Base-by-base conservation (phyloP, 257 asterid genomes). In the Verbascum thapsus region DNA sequence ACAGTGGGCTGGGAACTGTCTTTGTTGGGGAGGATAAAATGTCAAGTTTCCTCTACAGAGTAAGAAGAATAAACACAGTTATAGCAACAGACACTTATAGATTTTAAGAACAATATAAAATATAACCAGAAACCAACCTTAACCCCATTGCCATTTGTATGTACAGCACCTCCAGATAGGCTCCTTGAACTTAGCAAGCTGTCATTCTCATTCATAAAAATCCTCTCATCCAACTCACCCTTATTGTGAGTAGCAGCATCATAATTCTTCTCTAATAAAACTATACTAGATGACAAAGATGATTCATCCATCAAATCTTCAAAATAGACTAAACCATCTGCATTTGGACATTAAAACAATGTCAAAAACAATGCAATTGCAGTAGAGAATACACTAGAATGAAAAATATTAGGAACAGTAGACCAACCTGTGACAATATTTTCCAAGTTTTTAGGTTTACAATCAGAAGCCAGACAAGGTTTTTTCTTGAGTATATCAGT, bases 141-240 rank as follows among this genome's bases (percentile, higher is more conserved):
- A 50, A 74, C 39, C 19, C 81, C 84, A 43, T 64, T 60, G 38
- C 87, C 95, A 35, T 61, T 81, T 50, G 49, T 73, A 64, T 68
- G 82, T 61, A 80, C 58, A 41, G 87, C 70, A 58, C 86, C 88
- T 35, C 91, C 88, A 67, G 96, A 88, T 72, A 89, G 81, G 77
- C 88, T 83, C 66, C 94, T 96, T n/a, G 94, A 82, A 47, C 75
- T 94, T 53, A 89, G 94, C 80, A 94, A 75, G 81, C 88, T 85
- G 63, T 90, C 96, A 58, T 85, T 86, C 42, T 84, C 96, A 45
- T 85, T 81, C 32, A 87, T 70, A 73, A 90, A 87, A 41, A 90
- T 87, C 70, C 95, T 87, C 82, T 94, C 97, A 56, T 94, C 99
- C 68, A 94, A 56, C 44, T 85, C 99, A 58, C 86, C 91, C 68